Conservation (phyloP, 495 filamentous ascomycete genomes). For the Daldinia decipiens region DNA sequence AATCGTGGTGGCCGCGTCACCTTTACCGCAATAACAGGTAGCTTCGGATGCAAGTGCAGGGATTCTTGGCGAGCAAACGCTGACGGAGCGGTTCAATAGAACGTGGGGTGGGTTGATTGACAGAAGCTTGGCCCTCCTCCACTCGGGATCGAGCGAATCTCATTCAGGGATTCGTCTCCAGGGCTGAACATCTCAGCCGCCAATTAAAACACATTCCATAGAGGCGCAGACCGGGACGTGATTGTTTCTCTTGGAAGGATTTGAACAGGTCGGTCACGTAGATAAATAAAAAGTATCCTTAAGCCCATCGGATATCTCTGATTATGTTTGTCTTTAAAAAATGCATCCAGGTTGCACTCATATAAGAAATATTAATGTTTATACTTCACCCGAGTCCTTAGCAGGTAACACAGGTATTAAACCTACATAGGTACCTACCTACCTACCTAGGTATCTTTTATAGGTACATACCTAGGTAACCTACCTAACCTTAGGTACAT, state of each 20-base stretch:
- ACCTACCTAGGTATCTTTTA: too few species aligned
- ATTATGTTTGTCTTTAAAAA: background rate
- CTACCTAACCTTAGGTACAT: too few species aligned
- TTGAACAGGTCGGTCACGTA: slow-evolving; percentile 15
- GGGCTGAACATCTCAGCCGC: slow-evolving; percentile 35
- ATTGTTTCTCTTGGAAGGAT: slow-evolving; percentile 11
- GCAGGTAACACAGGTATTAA: background rate
- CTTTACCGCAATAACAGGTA: slow-evolving; percentile 10
- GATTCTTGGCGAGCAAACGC: slow-evolving; percentile 12
- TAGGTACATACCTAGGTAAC: too few species aligned
- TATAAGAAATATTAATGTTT: background rate
- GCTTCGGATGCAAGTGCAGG: slow-evolving; percentile 34
- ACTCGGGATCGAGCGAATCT: slow-evolving; percentile 33
- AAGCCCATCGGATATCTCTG: background rate
- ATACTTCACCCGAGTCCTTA: background rate
- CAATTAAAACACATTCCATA: slow-evolving; percentile 26
- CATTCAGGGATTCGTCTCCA: slow-evolving; percentile 22
- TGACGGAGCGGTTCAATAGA: slow-evolving; percentile 16
- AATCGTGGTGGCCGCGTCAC: slow-evolving; percentile 44
- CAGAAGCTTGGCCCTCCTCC: slow-evolving; percentile 31
- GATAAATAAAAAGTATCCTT: slow-evolving; percentile 24
- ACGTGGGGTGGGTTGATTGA: slow-evolving; percentile 38
- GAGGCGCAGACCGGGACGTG: background rate
- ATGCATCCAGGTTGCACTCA: too few species aligned
- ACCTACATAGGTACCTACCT: background rate